Evolutionary conservation across 129 eudicot genomes (phyloP), one percentile per base, ranked within the genome.

Genomic region (Gnaphalium uliginosum): DNA sequence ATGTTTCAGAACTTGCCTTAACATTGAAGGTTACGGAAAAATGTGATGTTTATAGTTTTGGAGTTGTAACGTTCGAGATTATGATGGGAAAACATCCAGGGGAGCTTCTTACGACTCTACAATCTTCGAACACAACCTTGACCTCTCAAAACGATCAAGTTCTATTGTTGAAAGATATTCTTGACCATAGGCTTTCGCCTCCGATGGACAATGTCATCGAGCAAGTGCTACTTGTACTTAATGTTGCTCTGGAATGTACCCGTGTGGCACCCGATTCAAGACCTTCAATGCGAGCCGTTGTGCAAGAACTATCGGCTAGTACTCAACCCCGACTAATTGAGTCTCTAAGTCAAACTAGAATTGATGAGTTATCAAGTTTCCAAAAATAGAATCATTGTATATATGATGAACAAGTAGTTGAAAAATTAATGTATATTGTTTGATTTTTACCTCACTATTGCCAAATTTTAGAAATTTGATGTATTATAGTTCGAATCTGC

Each of bases 41-140:
- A 76, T 85, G 93, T 43, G 98, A 92, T 48, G 96, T 89, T 27
- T 89, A 84, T 35, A 89, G 98, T 85, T 92, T 87, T 43, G 98
- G 98, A 35, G 90, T 92, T 50, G 92, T 92, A 35, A 81, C 88
- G 0, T 59, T 92, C 54, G 98, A 92, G 75, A 78, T 87, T 72
- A 84, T 92, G 96, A 87, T 92, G 96, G 98, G 98, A 69, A 80
- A 23, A 70, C 98, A 92, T 76, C 98, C 98, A 0, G 88, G 93
- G 24, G 98, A 92, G 50, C 71, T 89, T 35, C 57, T 89, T 32
- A 19, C 87, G 54, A 73, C 80, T 21, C 68, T 86, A 59, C 81
- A 86, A 51, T 68, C 82, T 6, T 59, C 79, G 13, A 60, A 76
- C 62, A n/a, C 81, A 17, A 29, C 66, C 59, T 57, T 63, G 57